These are phyloP conservation scores for Chlorella sp. DNA, from an alignment of 139 green algal genomes.

Conservation along the genomic window DNA sequence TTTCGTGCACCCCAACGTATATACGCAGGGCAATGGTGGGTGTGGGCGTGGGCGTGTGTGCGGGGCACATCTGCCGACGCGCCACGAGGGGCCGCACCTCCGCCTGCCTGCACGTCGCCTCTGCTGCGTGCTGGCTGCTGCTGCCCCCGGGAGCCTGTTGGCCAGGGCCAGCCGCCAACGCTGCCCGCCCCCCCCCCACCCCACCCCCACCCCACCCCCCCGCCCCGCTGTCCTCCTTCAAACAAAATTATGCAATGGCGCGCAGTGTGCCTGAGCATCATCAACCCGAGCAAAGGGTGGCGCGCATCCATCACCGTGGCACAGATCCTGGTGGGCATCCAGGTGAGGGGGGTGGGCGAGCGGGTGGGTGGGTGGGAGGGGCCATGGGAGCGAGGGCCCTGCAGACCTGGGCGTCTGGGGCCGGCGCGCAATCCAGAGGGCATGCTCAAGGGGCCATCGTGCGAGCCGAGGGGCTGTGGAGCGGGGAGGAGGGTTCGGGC, in stretches of 20 bases:
- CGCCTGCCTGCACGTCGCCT: not conserved
- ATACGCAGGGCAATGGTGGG: slow-evolving; percentile 58
- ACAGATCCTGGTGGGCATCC: slow-evolving; percentile 76
- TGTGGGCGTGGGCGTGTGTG: slow-evolving; percentile 41
- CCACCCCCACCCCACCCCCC: too few relatives aligned
- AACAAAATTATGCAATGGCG: too few relatives aligned
- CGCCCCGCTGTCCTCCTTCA: too few relatives aligned
- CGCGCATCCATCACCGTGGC: slow-evolving; percentile 63
- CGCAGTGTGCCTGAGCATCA: slow-evolving; percentile 68
- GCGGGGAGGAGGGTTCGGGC: too few relatives aligned
- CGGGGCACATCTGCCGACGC: too few relatives aligned
- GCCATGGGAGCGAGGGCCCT: not conserved
- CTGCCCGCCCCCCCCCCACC: not conserved
- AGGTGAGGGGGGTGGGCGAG: slow-evolving; percentile 15
- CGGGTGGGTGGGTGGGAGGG: not conserved
- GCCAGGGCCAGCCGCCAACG: too few relatives aligned
- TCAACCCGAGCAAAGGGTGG: slow-evolving; percentile 55
- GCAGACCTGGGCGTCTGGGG: not conserved
- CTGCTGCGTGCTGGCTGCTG: not conserved
- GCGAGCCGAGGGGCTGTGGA: too few relatives aligned
- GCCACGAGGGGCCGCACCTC: too few relatives aligned
- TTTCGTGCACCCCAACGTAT: slow-evolving; percentile 52
- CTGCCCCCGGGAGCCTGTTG: too few relatives aligned
- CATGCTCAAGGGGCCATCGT: not conserved
- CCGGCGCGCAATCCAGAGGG: not conserved